Evolutionary conservation across 75 land plant species (phyloP).

Genomic region (Pinus taeda): DNA sequence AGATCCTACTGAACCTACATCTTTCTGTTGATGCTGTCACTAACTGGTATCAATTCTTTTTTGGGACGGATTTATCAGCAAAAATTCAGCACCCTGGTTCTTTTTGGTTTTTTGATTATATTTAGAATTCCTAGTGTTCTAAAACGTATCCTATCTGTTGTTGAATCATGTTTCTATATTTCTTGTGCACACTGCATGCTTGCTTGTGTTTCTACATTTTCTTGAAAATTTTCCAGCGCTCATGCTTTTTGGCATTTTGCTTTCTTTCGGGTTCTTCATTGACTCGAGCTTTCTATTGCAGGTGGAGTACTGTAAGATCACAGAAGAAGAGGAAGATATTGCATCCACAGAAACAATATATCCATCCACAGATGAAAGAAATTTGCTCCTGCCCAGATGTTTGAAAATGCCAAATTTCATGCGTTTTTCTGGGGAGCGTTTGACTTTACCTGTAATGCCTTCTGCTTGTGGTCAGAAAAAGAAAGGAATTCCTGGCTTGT

Average conservation of each 20-base stretch:
- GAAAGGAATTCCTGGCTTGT: slow-evolving; percentile 31
- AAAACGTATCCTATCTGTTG: neutral
- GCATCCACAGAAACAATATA: slow-evolving; percentile 5
- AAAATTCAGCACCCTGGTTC: neutral
- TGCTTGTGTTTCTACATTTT: neutral
- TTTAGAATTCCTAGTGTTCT: neutral
- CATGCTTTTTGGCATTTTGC: neutral
- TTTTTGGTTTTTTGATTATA: neutral
- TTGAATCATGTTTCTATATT: neutral
- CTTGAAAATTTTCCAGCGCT: neutral
- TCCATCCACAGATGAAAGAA: slow-evolving; percentile 1
- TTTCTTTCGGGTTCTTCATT: neutral
- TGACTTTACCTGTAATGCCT: slow-evolving; percentile 27
- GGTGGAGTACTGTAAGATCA: neutral
- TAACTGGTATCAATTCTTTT: neutral
- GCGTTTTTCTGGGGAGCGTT: slow-evolving; percentile 42
- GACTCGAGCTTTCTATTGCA: neutral
- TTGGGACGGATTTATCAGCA: neutral
- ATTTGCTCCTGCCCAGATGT: neutral
- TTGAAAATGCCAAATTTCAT: slow-evolving; percentile 16
- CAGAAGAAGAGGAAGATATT: slow-evolving; percentile 9
- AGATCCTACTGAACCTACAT: neutral
- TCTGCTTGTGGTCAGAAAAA: slow-evolving; percentile 17
- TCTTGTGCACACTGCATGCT: neutral
- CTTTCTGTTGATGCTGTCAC: neutral